Evolutionary conservation across 2,329 filamentous ascomycete genomes (phyloP), one percentile per base, ranked within the genome.

Genomic region (Rhinocladiella mackenziei): DNA sequence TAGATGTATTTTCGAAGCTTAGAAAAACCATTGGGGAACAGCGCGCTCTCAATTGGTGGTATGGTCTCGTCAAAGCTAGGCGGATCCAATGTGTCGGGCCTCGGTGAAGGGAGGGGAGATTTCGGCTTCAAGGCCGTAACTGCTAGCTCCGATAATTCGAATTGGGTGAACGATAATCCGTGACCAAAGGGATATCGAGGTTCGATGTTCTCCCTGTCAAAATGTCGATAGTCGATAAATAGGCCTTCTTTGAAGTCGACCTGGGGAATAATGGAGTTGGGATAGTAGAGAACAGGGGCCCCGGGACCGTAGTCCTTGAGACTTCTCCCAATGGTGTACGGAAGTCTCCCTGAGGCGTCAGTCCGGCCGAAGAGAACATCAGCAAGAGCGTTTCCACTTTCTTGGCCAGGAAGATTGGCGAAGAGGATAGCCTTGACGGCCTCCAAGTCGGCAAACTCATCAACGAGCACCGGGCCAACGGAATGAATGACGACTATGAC

Each of bases 161-260:
- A 94, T 1, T 67, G 75, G 0, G 87, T 89, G 68, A 92, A 94
- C 39, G 82, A 86, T 2, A 96, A 74, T 0, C 89, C 91, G 48
- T 81, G 89, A 0, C 91, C 89, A 57, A 96, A 96, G 34, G 87
- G 84, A 60, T 83, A 96, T 1, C 85, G 83, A 1, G 89, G 89
- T 4, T 73, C 72, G 48, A 92, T 82, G 44, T 74, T 71, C 42
- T 83, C 65, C 60, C 84, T 86, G 70, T 95, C 89, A 56, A 96
- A 89, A 64, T 89, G 78, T 9, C 89, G 82, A 67, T 96, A 95
- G 69, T 96, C 91, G 55, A 94, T 81, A 60, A 89, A 89, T 0
- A 95, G 67, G 0, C 87, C 87, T 60, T 95, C 87, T 1, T 74
- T 75, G 61, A 92, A 94, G 53, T 87, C 81, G 56, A 94, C 86